These are phyloP conservation scores for Penicillium subrubescens DNA, from an alignment of 495 filamentous ascomycete species.

Conservation along the genomic window DNA sequence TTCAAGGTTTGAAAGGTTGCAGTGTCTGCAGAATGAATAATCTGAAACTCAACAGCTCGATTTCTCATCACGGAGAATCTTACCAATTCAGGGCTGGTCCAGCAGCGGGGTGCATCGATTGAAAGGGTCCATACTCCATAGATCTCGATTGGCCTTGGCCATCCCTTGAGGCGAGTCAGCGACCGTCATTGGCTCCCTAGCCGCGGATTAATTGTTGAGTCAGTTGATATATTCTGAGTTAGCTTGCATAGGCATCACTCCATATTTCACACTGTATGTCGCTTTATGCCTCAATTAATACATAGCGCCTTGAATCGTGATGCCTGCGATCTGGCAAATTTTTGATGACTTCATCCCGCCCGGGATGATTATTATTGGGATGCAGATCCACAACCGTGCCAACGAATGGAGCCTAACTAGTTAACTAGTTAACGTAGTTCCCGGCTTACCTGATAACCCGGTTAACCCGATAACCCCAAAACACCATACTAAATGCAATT, in stretches of 20 bases:
- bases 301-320: no score
- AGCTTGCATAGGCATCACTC: neutral
- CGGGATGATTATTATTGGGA: neutral
- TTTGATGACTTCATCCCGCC: neutral
- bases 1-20: neutral
- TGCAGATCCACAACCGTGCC: neutral
- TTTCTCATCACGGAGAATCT: slow-evolving; percentile 24
- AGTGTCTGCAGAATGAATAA: slow-evolving; percentile 1
- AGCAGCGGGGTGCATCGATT: neutral
- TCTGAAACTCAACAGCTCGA: neutral
- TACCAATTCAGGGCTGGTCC: slow-evolving; percentile 13
- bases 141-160: neutral
- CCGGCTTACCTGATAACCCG: no score
- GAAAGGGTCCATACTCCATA: neutral
- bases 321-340: neutral
- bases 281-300: neutral
- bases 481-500: no score
- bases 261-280: neutral
- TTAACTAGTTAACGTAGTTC: no score
- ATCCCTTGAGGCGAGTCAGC: neutral
- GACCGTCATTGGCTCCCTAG: neutral
- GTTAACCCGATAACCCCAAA: no score
- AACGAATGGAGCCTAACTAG: neutral
- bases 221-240: no score
- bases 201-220: neutral